Conservation (phyloP, 2,329 filamentous ascomycete genomes). For the Sarocladium oryzae region DNA sequence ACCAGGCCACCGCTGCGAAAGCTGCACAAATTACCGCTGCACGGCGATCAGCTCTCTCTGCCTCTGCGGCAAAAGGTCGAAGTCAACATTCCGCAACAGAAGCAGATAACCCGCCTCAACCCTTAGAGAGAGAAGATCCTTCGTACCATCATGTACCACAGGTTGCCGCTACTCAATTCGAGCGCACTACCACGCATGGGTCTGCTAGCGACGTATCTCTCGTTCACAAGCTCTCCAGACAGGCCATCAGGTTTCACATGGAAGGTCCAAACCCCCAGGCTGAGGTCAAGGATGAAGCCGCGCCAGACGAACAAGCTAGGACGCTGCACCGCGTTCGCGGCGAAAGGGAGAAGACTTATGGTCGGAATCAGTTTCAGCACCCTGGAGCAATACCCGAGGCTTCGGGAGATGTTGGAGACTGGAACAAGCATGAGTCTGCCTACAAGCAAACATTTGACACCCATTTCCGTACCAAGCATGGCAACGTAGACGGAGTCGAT, state of each 20-base stretch:
- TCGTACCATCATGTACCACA: conserved; percentile 45
- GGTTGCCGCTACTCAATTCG: conserved; percentile 49
- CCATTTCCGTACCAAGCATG: background rate
- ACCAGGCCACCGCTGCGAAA: conserved; percentile 9
- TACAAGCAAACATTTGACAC: conserved; percentile 17
- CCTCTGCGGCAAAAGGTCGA: background rate
- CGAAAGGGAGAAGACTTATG: conserved; percentile 30
- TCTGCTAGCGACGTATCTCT: conserved; percentile 10
- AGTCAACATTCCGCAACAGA: background rate
- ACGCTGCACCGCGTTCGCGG: conserved; percentile 32
- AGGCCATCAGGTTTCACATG: conserved; percentile 34
- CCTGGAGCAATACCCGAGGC: conserved; percentile 27
- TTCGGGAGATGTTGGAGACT: conserved; percentile 26
- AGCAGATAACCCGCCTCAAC: background rate
- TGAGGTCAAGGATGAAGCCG: conserved; percentile 16
- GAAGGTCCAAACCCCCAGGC: conserved; percentile 21
- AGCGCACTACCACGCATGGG: conserved; percentile 44
- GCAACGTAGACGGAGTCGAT: background rate
- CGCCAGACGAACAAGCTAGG: conserved; percentile 28
- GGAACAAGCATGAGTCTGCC: conserved; percentile 9
- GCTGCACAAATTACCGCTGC: conserved; percentile 1
- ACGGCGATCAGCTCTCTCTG: background rate
- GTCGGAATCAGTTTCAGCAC: conserved; percentile 39
- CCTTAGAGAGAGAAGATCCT: conserved; percentile 14
- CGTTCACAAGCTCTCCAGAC: conserved; percentile 35